phyloP scores from a whole-genome alignment of 2,329 filamentous ascomycete species.

The Verticillium albo-atrum region DNA sequence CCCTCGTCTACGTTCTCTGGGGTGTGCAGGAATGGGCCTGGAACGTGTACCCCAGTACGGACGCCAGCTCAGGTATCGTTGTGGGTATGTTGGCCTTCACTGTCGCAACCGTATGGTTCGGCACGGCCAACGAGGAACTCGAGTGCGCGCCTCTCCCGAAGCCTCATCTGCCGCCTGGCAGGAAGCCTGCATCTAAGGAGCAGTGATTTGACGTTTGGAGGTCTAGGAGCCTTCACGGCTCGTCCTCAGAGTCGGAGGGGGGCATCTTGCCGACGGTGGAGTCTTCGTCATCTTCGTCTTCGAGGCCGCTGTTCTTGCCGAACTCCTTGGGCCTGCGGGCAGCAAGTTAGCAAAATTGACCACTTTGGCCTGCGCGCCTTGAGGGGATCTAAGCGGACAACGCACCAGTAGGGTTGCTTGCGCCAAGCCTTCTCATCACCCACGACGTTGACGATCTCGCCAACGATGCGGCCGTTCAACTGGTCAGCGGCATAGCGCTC shows the following conservation, averaged over 20 bases:
- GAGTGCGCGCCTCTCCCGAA: conserved; percentile 5
- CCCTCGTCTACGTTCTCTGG: conserved; percentile 67
- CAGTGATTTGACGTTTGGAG: conserved; percentile 4
- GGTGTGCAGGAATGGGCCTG: conserved; percentile 83
- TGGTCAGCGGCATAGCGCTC: conserved; percentile 61
- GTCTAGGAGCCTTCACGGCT: conserved; percentile 23
- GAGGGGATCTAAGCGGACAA: conserved; percentile 2
- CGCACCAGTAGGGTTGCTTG: conserved; percentile 81
- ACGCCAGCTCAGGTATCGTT: conserved; percentile 53
- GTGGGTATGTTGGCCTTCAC: conserved; percentile 67
- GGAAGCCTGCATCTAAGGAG: conserved; percentile 16
- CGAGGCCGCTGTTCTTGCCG: conserved; percentile 55
- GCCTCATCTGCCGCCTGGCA: conserved; percentile 1
- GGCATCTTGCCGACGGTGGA: conserved; percentile 83
- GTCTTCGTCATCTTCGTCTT: conserved; percentile 70
- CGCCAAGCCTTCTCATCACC: conserved; percentile 89
- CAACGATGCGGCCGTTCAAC: conserved; percentile 72
- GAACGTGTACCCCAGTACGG: conserved; percentile 85
- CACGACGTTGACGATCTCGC: conserved; percentile 91
- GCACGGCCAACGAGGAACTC: conserved; percentile 39
- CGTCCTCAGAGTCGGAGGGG: conserved; percentile 73
- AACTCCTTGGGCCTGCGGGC: conserved; percentile 72
- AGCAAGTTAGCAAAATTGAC: neutral
- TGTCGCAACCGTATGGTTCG: conserved; percentile 58
- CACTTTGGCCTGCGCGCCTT: conserved; percentile 3